A percentile compares a stretch with the other conserved stretches of the same genome.
Conservation (phyloP, 768 basidiomycete species). For the Rhodotorula toruloides region DNA sequence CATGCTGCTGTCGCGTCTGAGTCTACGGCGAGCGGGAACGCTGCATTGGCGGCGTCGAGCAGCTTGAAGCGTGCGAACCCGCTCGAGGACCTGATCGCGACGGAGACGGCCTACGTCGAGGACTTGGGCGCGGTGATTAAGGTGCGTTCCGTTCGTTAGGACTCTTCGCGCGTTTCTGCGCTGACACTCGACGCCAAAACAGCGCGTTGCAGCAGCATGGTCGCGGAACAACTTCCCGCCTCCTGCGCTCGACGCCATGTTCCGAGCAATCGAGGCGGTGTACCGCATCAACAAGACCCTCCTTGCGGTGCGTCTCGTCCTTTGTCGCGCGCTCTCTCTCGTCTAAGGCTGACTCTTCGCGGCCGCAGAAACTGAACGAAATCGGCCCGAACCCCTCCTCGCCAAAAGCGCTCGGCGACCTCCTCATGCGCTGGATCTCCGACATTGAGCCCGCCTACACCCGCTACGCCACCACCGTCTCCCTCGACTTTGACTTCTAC, state of each 20-base stretch:
- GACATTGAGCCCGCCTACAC: constrained; percentile 84
- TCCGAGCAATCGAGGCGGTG: constrained; percentile 82
- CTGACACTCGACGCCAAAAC: not conserved
- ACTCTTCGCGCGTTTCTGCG: not conserved
- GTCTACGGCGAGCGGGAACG: not conserved
- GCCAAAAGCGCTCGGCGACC: constrained; percentile 86
- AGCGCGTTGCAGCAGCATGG: constrained; percentile 99
- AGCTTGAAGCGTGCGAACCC: constrained; percentile 55
- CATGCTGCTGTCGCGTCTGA: no score
- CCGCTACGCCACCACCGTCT: constrained; percentile 67
- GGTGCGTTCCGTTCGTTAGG: constrained; percentile 53
- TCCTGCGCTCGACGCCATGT: constrained; percentile 83
- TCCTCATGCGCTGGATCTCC: constrained; percentile 96
- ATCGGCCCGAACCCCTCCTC: constrained; percentile 87
- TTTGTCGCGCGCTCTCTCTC: not conserved
- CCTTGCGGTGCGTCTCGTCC: constrained; percentile 61
- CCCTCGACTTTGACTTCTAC: constrained; percentile 76
- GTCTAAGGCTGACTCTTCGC: not conserved
- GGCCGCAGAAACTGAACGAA: constrained; percentile 76
- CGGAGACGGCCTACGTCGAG: constrained; percentile 87
- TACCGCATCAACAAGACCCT: constrained; percentile 85
- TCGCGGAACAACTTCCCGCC: constrained; percentile 91
- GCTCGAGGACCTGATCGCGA: constrained; percentile 84
- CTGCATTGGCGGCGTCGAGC: not conserved
- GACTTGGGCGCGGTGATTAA: constrained; percentile 82